These are phyloP conservation scores for Coleophoma eucalyptorum DNA, from an alignment of 2,329 filamentous ascomycete genomes.

Conservation along the genomic window DNA sequence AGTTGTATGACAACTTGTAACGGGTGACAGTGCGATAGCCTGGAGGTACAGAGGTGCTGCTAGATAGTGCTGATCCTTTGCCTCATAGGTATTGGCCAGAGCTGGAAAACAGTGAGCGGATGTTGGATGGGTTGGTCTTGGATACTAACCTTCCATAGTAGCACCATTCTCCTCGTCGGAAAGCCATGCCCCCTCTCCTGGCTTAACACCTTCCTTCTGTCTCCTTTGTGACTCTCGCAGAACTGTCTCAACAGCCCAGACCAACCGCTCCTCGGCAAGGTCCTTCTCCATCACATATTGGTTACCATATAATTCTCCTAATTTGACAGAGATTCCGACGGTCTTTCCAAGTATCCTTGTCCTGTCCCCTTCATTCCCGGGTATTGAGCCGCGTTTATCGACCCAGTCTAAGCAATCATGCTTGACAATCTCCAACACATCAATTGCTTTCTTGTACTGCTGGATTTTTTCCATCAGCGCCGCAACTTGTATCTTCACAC, in stretches of 20 bases:
- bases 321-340: slow-evolving; percentile 74
- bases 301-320: slow-evolving; percentile 78
- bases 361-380: slow-evolving; percentile 38
- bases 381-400: slow-evolving; percentile 45
- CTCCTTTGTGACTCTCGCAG: slow-evolving; percentile 63
- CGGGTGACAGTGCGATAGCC: slow-evolving; percentile 66
- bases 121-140: background rate
- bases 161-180: slow-evolving; percentile 69
- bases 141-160: slow-evolving; percentile 57
- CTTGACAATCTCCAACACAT: slow-evolving; percentile 74
- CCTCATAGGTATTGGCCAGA: slow-evolving; percentile 73
- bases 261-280: slow-evolving; percentile 69
- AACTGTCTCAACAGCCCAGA: slow-evolving; percentile 78
- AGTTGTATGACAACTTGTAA: slow-evolving; percentile 69
- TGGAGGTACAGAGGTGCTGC: slow-evolving; percentile 85
- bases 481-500: slow-evolving; percentile 80
- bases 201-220: slow-evolving; percentile 60
- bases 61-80: slow-evolving; percentile 71
- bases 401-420: slow-evolving; percentile 65
- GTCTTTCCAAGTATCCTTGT: slow-evolving; percentile 69
- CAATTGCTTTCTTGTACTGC: slow-evolving; percentile 65
- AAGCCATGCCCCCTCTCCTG: slow-evolving; percentile 70
- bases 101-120: slow-evolving; percentile 41
- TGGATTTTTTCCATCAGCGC: slow-evolving; percentile 75
- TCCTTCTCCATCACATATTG: slow-evolving; percentile 72